Evolutionary conservation across 2,329 filamentous ascomycete genomes (phyloP), one percentile per base, ranked within the genome.

Genomic region (Fusarium nygamai): DNA sequence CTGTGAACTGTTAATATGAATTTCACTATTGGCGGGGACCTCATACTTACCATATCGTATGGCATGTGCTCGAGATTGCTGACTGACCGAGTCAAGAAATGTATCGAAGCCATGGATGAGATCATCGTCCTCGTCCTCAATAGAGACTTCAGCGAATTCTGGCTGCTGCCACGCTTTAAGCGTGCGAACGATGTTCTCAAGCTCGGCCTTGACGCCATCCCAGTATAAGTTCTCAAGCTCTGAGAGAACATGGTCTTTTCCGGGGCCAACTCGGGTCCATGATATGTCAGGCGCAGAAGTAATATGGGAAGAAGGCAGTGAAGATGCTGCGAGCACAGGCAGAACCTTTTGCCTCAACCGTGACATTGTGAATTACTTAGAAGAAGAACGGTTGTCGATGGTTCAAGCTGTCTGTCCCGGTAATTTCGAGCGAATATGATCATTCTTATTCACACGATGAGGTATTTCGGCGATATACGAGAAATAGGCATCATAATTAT

Each of bases 181-280:
- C 6, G 74, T 76, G 5, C 72, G 72, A n/a, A 76, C 54, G 29
- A 76, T 76, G 46, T 76, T 76, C 48, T 76, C 74, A 24, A 76
- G 74, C 51, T 76, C 74, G 1, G 63, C 64, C 20, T 71, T 71
- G 51, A 76, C 72, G 3, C 74, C 74, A 38, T 76, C 71, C 74
- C 74, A 76, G 50, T 76, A 76, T 8, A 76, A 27, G 8, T 20
- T 61, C 31, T 76, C 54, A 10, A 76, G 69, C 20, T 76, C 74
- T 9, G 47, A 46, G 36, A 75, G 61, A 31, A 72, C n/a, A 60
- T 75, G 59, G 13, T 73, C 73, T 31, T 62, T 62, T 33, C 73
- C 72, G 16, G 61, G 57, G 4, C 69, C 72, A 20, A 69, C n/a
- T 0, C 46, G 48, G 16, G 62, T 44, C 72, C 74, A 75, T 17